Conservation (phyloP, 2,329 filamentous ascomycete genomes). For the Beauveria brongniartii region DNA sequence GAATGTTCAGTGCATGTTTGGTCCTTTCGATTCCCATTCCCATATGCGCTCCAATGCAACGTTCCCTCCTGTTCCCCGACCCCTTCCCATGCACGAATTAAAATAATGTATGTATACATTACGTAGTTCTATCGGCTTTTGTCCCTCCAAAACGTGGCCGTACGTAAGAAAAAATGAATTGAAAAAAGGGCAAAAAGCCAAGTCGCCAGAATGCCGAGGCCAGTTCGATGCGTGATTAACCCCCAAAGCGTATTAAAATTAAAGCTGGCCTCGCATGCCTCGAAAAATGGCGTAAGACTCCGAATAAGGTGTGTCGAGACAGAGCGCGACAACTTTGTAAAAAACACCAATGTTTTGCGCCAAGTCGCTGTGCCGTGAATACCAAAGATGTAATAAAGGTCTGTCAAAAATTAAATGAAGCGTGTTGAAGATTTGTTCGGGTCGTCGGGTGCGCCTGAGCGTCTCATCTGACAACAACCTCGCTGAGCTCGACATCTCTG, state of each 20-base stretch:
- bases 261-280: constrained; percentile 3
- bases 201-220: neutral
- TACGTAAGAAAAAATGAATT: constrained; percentile 11
- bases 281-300: constrained; percentile 1
- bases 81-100: constrained; percentile 28
- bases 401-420: constrained; percentile 25
- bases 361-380: constrained; percentile 33
- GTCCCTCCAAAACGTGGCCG: constrained; percentile 24
- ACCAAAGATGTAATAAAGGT: constrained; percentile 29
- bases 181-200: constrained; percentile 1
- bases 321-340: neutral
- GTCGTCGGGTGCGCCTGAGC: neutral
- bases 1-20: constrained; percentile 11
- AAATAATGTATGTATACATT: constrained; percentile 30
- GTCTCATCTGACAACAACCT: constrained; percentile 30
- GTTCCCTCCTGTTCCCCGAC: constrained; percentile 21
- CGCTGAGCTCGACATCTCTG: constrained; percentile 36
- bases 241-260: constrained; percentile 9
- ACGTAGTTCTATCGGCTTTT: constrained; percentile 28
- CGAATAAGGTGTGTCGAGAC: neutral
- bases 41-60: constrained; percentile 16
- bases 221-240: neutral
- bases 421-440: constrained; percentile 21
- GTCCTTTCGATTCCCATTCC: neutral
- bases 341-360: constrained; percentile 24